Evolutionary conservation across 139 green algal species (phyloP).

Genomic region (Pedinophyceae sp.): DNA sequence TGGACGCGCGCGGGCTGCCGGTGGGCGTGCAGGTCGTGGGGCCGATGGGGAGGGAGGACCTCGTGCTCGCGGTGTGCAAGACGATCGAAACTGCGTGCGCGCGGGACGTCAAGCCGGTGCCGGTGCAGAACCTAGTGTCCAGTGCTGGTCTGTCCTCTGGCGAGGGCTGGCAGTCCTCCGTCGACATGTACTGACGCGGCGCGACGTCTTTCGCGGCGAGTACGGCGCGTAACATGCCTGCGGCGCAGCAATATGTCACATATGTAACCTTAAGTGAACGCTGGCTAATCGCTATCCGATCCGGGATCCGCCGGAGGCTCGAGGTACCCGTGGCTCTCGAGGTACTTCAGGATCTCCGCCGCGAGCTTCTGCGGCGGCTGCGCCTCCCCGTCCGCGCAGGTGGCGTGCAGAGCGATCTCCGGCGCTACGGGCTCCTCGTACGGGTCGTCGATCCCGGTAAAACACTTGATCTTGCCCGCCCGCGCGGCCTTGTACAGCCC

Average conservation of each 20-base stretch:
- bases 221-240: too few relatives aligned
- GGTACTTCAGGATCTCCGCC: slow-evolving; percentile 33
- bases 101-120: too few relatives aligned
- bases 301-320: too few relatives aligned
- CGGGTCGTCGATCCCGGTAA: slow-evolving; percentile 82
- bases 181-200: too few relatives aligned
- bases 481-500: slow-evolving; percentile 88
- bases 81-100: too few relatives aligned
- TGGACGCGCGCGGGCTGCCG: slow-evolving; percentile 13
- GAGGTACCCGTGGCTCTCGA: slow-evolving; percentile 28
- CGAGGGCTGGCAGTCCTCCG: too few relatives aligned
- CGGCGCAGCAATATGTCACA: too few relatives aligned
- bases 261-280: too few relatives aligned
- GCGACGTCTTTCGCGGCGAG: too few relatives aligned
- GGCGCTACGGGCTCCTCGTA: slow-evolving; percentile 63
- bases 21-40: slow-evolving; percentile 24
- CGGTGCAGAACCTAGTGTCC: too few relatives aligned
- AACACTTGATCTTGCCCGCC: slow-evolving; percentile 75
- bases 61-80: slow-evolving; percentile 16
- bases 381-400: background rate
- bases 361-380: slow-evolving; percentile 32
- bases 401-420: background rate
- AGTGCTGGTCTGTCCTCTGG: too few relatives aligned
- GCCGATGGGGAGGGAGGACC: slow-evolving; percentile 6
- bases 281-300: too few relatives aligned